Percentiles rank a stretch among this genome's conserved stretches.
Conservation (phyloP, 768 basidiomycete species). For the Naganishia friedmannii region DNA sequence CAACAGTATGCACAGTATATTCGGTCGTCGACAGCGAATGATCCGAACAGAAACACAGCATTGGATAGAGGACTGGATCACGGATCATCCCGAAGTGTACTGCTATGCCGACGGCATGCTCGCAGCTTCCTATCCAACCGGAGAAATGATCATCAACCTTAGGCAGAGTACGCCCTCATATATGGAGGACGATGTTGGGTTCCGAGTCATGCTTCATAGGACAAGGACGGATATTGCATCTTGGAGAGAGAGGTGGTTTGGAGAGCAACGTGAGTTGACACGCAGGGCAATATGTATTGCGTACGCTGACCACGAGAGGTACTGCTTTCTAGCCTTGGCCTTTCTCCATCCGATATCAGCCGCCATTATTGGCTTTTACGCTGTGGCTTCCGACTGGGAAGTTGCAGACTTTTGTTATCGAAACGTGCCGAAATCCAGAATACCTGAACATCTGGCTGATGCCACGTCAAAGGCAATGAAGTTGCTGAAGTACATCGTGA, state of each 20-base stretch:
- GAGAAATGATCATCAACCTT: conserved; percentile 21
- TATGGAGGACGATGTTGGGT: conserved; percentile 21
- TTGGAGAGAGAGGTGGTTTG: conserved; percentile 30
- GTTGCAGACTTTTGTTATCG: conserved; percentile 22
- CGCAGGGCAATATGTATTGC: neutral
- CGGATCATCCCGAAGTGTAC: conserved; percentile 28
- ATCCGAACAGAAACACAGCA: conserved; percentile 27
- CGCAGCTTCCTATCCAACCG: conserved; percentile 24
- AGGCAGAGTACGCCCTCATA: conserved; percentile 21
- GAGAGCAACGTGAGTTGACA: conserved; percentile 16
- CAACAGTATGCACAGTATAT: conserved; percentile 21
- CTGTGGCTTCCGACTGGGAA: conserved; percentile 23
- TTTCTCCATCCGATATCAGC: conserved; percentile 29
- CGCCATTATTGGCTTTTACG: conserved; percentile 32
- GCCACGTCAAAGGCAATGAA: conserved; percentile 24
- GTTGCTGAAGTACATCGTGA: conserved; percentile 29
- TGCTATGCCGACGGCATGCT: conserved; percentile 36
- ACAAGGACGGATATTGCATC: conserved; percentile 13
- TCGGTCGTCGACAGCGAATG: conserved; percentile 30
- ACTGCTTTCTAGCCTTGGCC: conserved; percentile 10
- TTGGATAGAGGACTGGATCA: conserved; percentile 22
- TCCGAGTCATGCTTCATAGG: conserved; percentile 17
- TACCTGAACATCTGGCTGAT: conserved; percentile 5
- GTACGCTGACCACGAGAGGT: neutral
- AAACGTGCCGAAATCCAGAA: conserved; percentile 21